phyloP scores from a whole-genome alignment of 2,329 filamentous ascomycete species.

The Remersonia thermophila region DNA sequence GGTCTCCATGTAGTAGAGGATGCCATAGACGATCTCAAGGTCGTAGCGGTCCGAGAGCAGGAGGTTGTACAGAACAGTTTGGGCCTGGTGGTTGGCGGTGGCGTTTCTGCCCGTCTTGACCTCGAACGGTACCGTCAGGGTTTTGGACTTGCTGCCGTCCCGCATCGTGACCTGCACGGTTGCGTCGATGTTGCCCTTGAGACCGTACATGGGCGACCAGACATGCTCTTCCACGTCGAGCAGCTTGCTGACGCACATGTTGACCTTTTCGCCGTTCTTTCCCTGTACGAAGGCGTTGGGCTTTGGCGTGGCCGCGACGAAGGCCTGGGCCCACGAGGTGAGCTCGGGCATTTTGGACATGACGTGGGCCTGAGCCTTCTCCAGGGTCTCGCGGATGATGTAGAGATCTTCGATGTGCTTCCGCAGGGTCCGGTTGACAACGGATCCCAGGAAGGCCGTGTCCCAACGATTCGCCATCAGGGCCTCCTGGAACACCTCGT shows the following conservation, averaged over 20 bases:
- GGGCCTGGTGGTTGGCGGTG: slow-evolving; percentile 73
- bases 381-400: slow-evolving; percentile 64
- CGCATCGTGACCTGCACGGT: slow-evolving; percentile 80
- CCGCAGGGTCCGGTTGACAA: slow-evolving; percentile 58
- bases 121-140: slow-evolving; percentile 81
- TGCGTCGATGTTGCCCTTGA: slow-evolving; percentile 96
- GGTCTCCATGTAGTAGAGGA: slow-evolving; percentile 90
- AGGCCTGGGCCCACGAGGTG: slow-evolving; percentile 70
- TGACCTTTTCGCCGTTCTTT: slow-evolving; percentile 61
- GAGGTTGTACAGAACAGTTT: slow-evolving; percentile 89
- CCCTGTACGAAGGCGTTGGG: slow-evolving; percentile 64
- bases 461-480: slow-evolving; percentile 77
- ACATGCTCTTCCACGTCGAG: slow-evolving; percentile 96
- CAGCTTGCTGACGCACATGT: slow-evolving; percentile 81
- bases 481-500: slow-evolving; percentile 90
- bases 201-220: slow-evolving; percentile 93
- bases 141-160: slow-evolving; percentile 51
- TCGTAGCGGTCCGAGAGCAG: slow-evolving; percentile 91
- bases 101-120: slow-evolving; percentile 86
- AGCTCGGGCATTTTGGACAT: slow-evolving; percentile 73
- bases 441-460: slow-evolving; percentile 46
- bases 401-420: slow-evolving; percentile 83
- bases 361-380: slow-evolving; percentile 66
- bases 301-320: slow-evolving; percentile 56
- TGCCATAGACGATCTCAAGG: slow-evolving; percentile 76